Conservation (phyloP, 1,139 yeast species). For the Lipomyces yarrowii region DNA sequence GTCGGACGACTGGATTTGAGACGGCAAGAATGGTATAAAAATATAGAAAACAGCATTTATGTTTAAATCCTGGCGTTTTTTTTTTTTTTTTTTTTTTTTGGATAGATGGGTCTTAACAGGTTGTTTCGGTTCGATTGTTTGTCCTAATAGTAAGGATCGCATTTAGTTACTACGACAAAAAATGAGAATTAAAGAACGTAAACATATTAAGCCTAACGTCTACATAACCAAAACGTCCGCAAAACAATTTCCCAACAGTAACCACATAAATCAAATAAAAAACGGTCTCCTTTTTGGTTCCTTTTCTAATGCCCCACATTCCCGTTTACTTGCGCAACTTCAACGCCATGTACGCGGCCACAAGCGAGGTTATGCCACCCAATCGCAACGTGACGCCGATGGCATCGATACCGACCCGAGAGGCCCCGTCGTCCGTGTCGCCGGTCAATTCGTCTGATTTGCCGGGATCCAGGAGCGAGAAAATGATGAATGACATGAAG, state of each 20-base stretch:
- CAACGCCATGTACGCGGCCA: constrained; percentile 41
- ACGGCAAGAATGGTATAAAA: background rate
- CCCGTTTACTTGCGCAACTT: constrained; percentile 30
- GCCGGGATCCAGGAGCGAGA: constrained; percentile 38
- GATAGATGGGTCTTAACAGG: too few relatives aligned
- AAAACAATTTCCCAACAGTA: too few relatives aligned
- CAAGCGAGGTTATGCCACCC: constrained; percentile 42
- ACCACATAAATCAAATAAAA: too few relatives aligned
- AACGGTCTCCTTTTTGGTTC: background rate
- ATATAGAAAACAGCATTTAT: background rate
- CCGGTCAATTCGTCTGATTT: constrained; percentile 26
- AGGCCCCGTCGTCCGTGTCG: constrained; percentile 17
- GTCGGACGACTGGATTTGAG: constrained; percentile 11
- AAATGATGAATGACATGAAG: constrained; percentile 44
- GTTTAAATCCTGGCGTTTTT: background rate
- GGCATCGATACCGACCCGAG: constrained; percentile 43
- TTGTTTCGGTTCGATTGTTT: too few relatives aligned
- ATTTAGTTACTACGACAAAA: too few relatives aligned
- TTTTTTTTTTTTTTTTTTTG: too few relatives aligned
- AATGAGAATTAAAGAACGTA: too few relatives aligned
- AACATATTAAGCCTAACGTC: too few relatives aligned
- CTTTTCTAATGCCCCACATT: background rate
- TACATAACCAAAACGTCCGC: too few relatives aligned
- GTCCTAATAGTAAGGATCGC: too few relatives aligned
- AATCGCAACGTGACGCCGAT: constrained; percentile 45